Evolutionary conservation across 2,329 filamentous ascomycete species (phyloP).

Genomic region (Apiospora aurea): DNA sequence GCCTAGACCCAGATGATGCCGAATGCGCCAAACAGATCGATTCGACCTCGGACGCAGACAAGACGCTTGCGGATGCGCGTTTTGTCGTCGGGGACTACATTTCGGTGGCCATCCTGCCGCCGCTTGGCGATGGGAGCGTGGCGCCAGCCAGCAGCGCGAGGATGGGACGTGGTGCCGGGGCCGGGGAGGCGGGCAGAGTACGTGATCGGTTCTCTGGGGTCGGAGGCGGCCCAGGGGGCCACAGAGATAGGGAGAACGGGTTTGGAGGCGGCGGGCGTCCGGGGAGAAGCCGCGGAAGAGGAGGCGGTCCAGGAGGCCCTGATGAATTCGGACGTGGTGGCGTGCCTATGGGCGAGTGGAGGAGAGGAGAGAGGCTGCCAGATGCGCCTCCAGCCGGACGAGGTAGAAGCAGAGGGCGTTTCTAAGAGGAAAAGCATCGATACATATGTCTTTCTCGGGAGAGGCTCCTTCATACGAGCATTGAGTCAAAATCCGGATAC

Average conservation of each 20-base stretch:
- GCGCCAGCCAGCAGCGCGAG: constrained; percentile 65
- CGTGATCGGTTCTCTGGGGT: constrained; percentile 30
- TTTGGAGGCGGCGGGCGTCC: constrained; percentile 49
- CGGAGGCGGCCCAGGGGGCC: constrained; percentile 35
- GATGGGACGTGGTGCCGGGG: constrained; percentile 49
- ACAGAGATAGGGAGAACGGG: constrained; percentile 50
- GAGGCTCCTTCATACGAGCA: background rate
- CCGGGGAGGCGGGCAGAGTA: constrained; percentile 43
- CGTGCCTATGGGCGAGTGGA: constrained; percentile 68
- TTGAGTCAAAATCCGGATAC: background rate
- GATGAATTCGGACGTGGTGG: constrained; percentile 44
- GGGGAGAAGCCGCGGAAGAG: constrained; percentile 42
- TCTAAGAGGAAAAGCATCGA: background rate
- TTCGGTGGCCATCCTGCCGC: constrained; percentile 80
- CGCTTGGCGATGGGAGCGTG: constrained; percentile 76
- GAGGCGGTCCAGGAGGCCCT: constrained; percentile 42
- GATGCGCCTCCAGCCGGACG: constrained; percentile 50
- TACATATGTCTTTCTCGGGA: background rate
- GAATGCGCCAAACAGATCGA: constrained; percentile 47
- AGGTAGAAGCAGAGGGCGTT: constrained; percentile 45
- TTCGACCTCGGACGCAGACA: constrained; percentile 54
- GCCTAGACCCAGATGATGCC: constrained; percentile 39
- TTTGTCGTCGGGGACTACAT: constrained; percentile 93
- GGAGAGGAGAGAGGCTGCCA: constrained; percentile 68
- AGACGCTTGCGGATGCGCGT: constrained; percentile 76